Base-by-base conservation (phyloP, 257 asterid genomes). In the Gentiana straminea region DNA sequence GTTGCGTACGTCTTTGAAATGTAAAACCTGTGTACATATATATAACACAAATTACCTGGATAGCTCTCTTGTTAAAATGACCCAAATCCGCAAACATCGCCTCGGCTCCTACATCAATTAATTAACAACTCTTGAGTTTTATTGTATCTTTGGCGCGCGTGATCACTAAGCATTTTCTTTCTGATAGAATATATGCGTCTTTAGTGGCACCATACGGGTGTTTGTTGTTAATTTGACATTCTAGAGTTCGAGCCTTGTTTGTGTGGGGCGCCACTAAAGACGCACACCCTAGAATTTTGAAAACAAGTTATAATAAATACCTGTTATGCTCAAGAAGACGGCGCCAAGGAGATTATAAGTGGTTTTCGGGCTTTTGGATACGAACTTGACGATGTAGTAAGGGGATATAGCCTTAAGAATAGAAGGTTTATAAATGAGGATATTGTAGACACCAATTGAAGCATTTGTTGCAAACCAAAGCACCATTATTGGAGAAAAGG, bases 41-140 rank as follows among this genome's bases (percentile, higher is more conserved):
- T 2, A 10, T 34, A 12, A 2, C 0, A 4, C 6, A 5, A 6
- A 13, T 13, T 3, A 59, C 59, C 60, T 66, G 70, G 36, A 66
- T 59, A 6, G 65, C 57, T 59, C 55, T 15, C 54, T 66, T 66
- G 65, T 59, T 66, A 8, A 66, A 66, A 44, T 66, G 70, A 2
- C 70, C 70, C 37, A 64, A 5, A 41, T 57, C 69, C 3, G 64
- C 59, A 50, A 64, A 64, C 69, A 57, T 64, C 1, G 64, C 70
- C 38, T 66, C 70, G 15, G 49, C 75, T 0, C 73, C 94, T 76
- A 52, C n/a, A 3, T 49, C 44, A 24, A 4, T 10, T 52, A 13
- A 3, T 7, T 24, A 33, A 33, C 45, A 39, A 5, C 45, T 39
- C 24, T 24, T 24, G 1, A 24, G 24, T 24, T 0, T 24, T 24